Evolutionary conservation across 2,329 filamentous ascomycete genomes (phyloP), one percentile per base, ranked within the genome.

Genomic region (Onygenales sp.): DNA sequence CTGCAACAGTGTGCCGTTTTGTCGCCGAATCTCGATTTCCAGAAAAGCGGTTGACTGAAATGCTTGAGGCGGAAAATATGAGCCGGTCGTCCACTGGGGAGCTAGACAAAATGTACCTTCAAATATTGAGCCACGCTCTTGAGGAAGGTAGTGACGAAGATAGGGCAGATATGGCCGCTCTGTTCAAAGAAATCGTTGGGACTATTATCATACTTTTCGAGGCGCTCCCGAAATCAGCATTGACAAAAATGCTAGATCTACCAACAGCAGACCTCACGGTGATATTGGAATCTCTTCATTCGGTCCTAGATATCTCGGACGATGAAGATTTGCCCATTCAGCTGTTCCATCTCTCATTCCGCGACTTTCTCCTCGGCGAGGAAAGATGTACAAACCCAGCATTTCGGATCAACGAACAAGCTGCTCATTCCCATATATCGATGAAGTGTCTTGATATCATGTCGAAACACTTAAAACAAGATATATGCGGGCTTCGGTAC

Each of bases 1-100:
- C 61, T 27, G 55, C 58, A 37, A 65, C 62, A 8, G 53, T 58
- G 10, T 67, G 62, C 54, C 61, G 59, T 11, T 66, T 63, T 42
- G 55, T 68, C 42, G 36, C 17, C 13, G 46, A 55, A 21, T 46
- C 31, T 11, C 34, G 52, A 33, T 34, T 49, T 47, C 53, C 52
- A 31, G 36, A 53, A 51, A 47, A 59, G 21, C 53, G 55, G 34
- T 52, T 59, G 27, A n/a, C 34, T 8, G 31, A 33, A 21, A 39
- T 52, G 44, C 49, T 55, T 21, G 10, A 53, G 47, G 47, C 40
- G 48, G 46, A 40, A 34, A 36, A 34, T 33, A 44, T 43, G 40
- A 44, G 43, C 9, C 37, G 21, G 4, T 44, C 43, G 17, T 27
- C 50, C n/a, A 46, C 39, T 13, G 34, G 32, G 6, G 45, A 54